phyloP scores from a whole-genome alignment of 768 basidiomycete species.

The Boletus subcaerulescens region DNA sequence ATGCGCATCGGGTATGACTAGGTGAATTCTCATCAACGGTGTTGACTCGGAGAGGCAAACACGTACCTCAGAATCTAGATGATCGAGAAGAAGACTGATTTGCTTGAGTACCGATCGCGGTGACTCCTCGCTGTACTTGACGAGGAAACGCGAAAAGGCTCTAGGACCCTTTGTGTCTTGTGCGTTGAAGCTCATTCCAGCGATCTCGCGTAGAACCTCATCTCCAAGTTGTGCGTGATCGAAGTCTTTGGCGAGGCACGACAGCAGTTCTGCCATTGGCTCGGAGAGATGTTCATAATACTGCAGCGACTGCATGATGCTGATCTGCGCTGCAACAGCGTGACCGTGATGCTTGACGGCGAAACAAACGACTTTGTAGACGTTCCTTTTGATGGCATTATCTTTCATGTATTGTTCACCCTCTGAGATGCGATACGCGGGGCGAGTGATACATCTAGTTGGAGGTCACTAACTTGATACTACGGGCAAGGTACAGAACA shows the following conservation, averaged over 20 bases:
- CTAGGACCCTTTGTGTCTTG: constrained; percentile 88
- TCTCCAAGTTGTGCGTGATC: constrained; percentile 89
- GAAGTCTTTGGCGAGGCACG: constrained; percentile 76
- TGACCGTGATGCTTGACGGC: constrained; percentile 92
- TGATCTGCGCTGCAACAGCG: constrained; percentile 78
- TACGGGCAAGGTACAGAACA: neutral
- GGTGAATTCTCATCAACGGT: neutral
- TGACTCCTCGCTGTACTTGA: constrained; percentile 73
- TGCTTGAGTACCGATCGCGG: constrained; percentile 86
- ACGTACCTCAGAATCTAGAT: constrained; percentile 88
- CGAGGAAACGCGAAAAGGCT: constrained; percentile 80
- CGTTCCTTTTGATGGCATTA: constrained; percentile 62
- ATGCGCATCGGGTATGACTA: constrained; percentile 97
- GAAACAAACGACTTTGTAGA: constrained; percentile 86
- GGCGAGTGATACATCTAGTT: constrained; percentile 80
- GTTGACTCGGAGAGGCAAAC: neutral
- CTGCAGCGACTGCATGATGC: constrained; percentile 87
- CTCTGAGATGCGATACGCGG: constrained; percentile 85
- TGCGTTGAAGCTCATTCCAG: constrained; percentile 68
- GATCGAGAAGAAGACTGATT: constrained; percentile 76
- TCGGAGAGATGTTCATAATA: constrained; percentile 95
- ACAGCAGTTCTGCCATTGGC: constrained; percentile 88
- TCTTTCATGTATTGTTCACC: constrained; percentile 87
- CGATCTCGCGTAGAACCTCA: constrained; percentile 87
- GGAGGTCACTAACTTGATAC: neutral